Evolutionary conservation across 164 flowering plant species (phyloP), one percentile per base, ranked within the genome.

Genomic region (Tetracentron sinense): DNA sequence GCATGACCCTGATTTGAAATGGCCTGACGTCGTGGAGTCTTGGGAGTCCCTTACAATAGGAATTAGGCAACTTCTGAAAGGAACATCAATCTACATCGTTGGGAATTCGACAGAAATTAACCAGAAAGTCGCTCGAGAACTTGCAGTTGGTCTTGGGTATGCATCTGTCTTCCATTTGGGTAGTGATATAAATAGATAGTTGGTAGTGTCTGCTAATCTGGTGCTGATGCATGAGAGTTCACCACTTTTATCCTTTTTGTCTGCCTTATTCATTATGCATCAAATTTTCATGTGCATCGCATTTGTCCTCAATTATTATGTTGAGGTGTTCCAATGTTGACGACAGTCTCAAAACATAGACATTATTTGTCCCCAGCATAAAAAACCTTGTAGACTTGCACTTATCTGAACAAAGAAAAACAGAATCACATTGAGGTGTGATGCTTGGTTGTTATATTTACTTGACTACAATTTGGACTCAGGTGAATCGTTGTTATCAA

Each of bases 121-220:
- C 73, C 77, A 88, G 69, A 81, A 78, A 73, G 87, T 95, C 67
- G 90, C 94, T 62, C 75, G 56, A 65, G 92, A 95, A 71, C 90
- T 95, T 71, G 93, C 96, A 3, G 83, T 82, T 76, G 99, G 96
- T 62, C 85, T 95, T 54, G 90, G 97, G 99, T 91, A 84, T 66
- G 64, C 17, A 29, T 22, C 52, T 57, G 25, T 49, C 51, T 53
- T 56, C 56, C 42, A 16, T 29, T 25, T 30, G 22, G 21, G 20
- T 51, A 27, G 20, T 63, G 31, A 42, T 27, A 42, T 16, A 38
- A 38, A 48, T 31, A 53, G 15, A 17, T n/a, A 47, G 8, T 46
- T 33, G 10, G 12, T 49, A 33, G 3, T 44, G n/a, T 7, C 23
- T 19, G 21, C 12, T 25, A 23, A 3, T 49, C 31, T 42, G 30